Conservation (phyloP, 2,329 filamentous ascomycete genomes). For the Venturia carpophila region DNA sequence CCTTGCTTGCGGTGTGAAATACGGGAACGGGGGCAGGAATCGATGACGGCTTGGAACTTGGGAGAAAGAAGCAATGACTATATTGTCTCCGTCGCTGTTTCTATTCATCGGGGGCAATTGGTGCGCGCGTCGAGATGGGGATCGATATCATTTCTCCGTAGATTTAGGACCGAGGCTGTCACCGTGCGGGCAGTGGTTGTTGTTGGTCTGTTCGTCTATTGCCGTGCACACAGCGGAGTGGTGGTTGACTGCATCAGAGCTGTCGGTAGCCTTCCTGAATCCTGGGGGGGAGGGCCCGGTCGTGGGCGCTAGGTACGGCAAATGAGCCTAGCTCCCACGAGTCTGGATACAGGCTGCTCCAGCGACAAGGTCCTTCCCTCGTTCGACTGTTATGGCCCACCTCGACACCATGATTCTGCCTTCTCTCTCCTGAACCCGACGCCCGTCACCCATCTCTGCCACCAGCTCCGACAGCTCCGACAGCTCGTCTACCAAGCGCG, state of each 20-base stretch:
- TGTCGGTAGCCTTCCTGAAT: not conserved
- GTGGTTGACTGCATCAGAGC: not conserved
- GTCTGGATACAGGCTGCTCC: not conserved
- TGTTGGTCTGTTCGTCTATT: not conserved
- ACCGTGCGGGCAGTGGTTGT: not conserved
- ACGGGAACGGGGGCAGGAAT: not conserved
- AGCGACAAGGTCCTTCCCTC: conserved; percentile 1
- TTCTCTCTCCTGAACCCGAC: not conserved
- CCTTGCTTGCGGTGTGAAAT: conserved; percentile 1
- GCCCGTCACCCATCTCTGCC: not conserved
- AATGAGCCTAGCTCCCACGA: not conserved
- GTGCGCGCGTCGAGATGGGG: not conserved
- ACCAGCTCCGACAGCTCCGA: not conserved
- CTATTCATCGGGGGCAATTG: not conserved
- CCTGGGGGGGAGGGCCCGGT: too few species aligned
- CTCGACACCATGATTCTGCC: not conserved
- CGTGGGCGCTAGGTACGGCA: too few species aligned
- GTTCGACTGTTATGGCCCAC: not conserved
- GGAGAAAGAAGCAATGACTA: not conserved
- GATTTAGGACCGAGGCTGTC: not conserved
- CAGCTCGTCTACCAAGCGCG: not conserved
- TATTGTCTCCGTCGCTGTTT: not conserved
- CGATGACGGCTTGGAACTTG: not conserved
- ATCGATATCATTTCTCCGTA: not conserved
- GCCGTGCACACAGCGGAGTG: not conserved